Base-by-base conservation (phyloP, 352 stramenopile genomes). In the Phytopythium aichiense region DNA sequence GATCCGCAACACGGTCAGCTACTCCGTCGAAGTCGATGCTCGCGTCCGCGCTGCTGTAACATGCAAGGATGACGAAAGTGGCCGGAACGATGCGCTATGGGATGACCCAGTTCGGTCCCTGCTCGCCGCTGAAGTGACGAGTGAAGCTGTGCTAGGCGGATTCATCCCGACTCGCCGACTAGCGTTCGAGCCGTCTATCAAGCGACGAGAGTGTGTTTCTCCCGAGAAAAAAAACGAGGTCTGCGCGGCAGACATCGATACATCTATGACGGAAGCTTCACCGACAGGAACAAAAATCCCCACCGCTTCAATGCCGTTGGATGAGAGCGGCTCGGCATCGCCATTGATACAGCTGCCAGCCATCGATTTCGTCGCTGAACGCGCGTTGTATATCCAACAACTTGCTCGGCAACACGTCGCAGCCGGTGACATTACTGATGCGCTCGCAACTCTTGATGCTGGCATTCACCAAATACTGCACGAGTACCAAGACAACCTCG, bases 101-200 rank as follows among this genome's bases (percentile, higher is more conserved):
- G 42, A 61, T 8, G 75, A 89, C 33, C 60, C 71, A 2, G 75
- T 89, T 2, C 67, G 73, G 11, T 89, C 77, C n/a, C 37, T 73
- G 6, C 68, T 87, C 30, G 79, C 75, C 20, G 66, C 67, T 1
- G 77, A 89, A 37, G 80, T 87, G 66, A 86, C 67, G 37, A 87
- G 77, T 43, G 79, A 87, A 33, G 66, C 69, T 4, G 69, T 87
- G 12, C 83, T 89, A 54, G 77, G 77, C 13, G 79, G 75, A 20
- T 53, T 70, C 28, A 58, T 79, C 5, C 40, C 64, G 13, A 87
- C 77, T 1, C 66, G 68, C 28, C 59, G 75, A 4, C 53, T 84
- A 7, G 64, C 67, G 15, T 83, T 75, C 25, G 35, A 63, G 16
- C 33, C 60, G 8, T 22, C 55, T 30, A 22, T 8, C 15, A 42